Percentiles rank a stretch among this genome's conserved stretches.
Evolutionary conservation across 495 filamentous ascomycete species (phyloP).

Genomic region (Ramalina peruviana): DNA sequence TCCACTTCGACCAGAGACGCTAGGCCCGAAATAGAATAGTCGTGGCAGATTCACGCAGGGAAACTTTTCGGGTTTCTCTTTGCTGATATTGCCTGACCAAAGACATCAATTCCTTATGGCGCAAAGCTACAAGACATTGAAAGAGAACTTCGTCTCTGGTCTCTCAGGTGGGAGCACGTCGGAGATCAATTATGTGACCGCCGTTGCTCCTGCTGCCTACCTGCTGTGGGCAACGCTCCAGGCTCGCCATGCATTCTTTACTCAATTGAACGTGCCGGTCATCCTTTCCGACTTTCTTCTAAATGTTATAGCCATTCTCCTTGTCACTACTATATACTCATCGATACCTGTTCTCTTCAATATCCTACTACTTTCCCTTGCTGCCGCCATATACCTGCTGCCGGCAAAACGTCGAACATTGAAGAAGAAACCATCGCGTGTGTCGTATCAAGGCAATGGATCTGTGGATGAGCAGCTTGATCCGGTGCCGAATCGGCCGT

Average conservation of each 20-base stretch:
- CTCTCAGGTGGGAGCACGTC: conserved; percentile 68
- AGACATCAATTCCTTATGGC: conserved; percentile 36
- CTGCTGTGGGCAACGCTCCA: conserved; percentile 85
- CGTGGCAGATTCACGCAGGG: too few relatives aligned
- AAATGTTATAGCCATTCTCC: conserved; percentile 66
- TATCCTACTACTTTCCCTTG: conserved; percentile 57
- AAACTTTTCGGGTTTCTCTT: too few relatives aligned
- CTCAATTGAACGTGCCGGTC: conserved; percentile 49
- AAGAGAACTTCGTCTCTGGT: conserved; percentile 91
- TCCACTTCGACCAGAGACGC: too few relatives aligned
- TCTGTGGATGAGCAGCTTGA: conserved; percentile 19
- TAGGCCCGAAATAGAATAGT: too few relatives aligned
- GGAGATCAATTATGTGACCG: conserved; percentile 77
- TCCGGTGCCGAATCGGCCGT: conserved; percentile 67
- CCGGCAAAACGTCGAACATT: conserved; percentile 37
- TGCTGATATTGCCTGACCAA: too few relatives aligned
- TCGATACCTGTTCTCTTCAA: conserved; percentile 60
- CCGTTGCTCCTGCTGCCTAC: conserved; percentile 70
- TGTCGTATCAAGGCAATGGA: conserved; percentile 20
- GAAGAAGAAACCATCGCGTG: conserved; percentile 38
- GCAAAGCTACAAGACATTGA: conserved; percentile 68
- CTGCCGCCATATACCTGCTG: conserved; percentile 43
- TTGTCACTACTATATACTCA: conserved; percentile 79
- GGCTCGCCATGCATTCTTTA: conserved; percentile 74
- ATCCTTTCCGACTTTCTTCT: conserved; percentile 72